phyloP scores from a whole-genome alignment of 257 asterid species.

The Knoxia roxburghii region DNA sequence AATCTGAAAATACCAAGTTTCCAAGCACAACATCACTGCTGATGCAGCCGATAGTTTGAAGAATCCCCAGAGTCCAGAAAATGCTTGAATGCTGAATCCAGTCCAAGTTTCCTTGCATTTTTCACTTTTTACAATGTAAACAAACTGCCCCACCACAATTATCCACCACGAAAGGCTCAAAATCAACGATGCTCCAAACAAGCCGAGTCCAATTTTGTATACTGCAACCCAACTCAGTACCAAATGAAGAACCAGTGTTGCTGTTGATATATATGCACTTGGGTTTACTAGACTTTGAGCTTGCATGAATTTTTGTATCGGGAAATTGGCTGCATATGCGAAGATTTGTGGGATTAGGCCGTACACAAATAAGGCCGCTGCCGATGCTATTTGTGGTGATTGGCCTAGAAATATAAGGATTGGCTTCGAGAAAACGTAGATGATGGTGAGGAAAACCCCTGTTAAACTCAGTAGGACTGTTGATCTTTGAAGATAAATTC shows the following conservation, averaged over 20 bases:
- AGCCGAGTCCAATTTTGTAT: slow-evolving; percentile 11
- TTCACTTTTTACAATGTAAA: slow-evolving; percentile 19
- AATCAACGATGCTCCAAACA: slow-evolving; percentile 14
- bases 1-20: slow-evolving; percentile 32
- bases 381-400: slow-evolving; percentile 13
- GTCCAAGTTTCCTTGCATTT: slow-evolving; percentile 14
- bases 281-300: slow-evolving; percentile 18
- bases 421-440: slow-evolving; percentile 13
- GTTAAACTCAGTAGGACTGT: slow-evolving; percentile 9
- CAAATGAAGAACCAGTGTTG: not conserved
- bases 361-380: slow-evolving; percentile 11
- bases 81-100: slow-evolving; percentile 16
- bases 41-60: slow-evolving; percentile 33
- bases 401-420: slow-evolving; percentile 16
- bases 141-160: slow-evolving; percentile 12
- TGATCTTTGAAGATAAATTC: slow-evolving; percentile 21
- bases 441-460: not conserved
- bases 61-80: slow-evolving; percentile 23
- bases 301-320: slow-evolving; percentile 18
- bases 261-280: slow-evolving; percentile 17
- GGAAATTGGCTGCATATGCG: slow-evolving; percentile 14
- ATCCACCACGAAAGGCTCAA: slow-evolving; percentile 22
- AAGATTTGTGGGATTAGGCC: slow-evolving; percentile 23
- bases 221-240: slow-evolving; percentile 10
- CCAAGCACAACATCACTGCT: slow-evolving; percentile 34